Percentiles rank a stretch among this genome's conserved stretches.
Conservation (phyloP, 1,284 basidiomycete genomes). For the Exobasidium rhododendri region DNA sequence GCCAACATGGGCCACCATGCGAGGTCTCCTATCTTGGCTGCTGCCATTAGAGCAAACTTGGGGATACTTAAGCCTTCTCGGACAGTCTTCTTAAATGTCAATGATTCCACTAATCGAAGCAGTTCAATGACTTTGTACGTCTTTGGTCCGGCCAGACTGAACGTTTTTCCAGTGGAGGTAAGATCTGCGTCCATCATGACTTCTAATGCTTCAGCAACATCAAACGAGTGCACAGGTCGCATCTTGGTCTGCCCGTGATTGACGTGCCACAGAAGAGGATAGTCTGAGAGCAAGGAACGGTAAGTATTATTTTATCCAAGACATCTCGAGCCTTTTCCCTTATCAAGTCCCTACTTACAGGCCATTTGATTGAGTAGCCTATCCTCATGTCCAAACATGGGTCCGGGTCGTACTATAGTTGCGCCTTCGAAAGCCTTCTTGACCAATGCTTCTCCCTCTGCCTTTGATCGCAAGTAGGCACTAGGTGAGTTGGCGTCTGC, state of each 20-base stretch:
- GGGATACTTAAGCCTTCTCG: conserved; percentile 72
- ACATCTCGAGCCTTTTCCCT: conserved; percentile 5
- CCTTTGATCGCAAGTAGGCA: conserved; percentile 83
- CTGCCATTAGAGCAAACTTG: conserved; percentile 67
- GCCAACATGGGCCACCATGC: conserved; percentile 89
- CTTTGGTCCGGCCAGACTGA: conserved; percentile 84
- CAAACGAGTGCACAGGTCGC: conserved; percentile 86
- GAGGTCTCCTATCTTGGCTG: conserved; percentile 68
- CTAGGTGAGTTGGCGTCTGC: conserved; percentile 76
- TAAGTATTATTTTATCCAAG: background rate
- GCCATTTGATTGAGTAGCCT: conserved; percentile 89
- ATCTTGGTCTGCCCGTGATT: conserved; percentile 82
- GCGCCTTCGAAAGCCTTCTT: conserved; percentile 79
- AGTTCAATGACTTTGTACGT: conserved; percentile 81
- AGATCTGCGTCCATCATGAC: conserved; percentile 69
- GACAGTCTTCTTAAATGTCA: conserved; percentile 67
- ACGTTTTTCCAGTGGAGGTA: conserved; percentile 65
- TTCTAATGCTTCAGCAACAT: conserved; percentile 86
- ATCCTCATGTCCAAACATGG: conserved; percentile 91
- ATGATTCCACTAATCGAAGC: conserved; percentile 72
- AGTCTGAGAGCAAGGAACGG: conserved; percentile 61
- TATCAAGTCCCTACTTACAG: conserved; percentile 59
- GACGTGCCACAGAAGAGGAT: conserved; percentile 91
- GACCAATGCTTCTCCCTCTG: conserved; percentile 83
- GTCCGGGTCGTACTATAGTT: conserved; percentile 81